A percentile compares a stretch with the other conserved stretches of the same genome.
Evolutionary conservation across 1,284 basidiomycete species (phyloP).

Genomic region (Chalciporus piperatoides): DNA sequence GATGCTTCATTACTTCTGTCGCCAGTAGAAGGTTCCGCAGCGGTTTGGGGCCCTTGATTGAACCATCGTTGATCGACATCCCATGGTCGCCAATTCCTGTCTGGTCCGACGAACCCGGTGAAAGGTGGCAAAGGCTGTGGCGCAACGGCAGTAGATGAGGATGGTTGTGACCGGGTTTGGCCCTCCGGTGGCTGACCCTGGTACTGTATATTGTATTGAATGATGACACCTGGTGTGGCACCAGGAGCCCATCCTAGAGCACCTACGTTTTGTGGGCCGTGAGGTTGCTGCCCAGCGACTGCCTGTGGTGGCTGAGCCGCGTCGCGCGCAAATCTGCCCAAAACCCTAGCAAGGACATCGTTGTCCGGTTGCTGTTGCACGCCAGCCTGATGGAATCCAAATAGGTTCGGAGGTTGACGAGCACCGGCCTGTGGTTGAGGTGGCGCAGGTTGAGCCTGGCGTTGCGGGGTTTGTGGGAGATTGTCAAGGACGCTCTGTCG

Average conservation of each 20-base stretch:
- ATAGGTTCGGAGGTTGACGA: slow-evolving; percentile 29
- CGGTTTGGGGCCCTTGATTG: slow-evolving; percentile 9
- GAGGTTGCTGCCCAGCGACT: slow-evolving; percentile 17
- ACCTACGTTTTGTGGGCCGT: slow-evolving; percentile 23
- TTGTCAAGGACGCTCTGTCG: slow-evolving; percentile 82
- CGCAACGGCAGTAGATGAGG: slow-evolving; percentile 16
- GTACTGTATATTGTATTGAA: slow-evolving; percentile 59
- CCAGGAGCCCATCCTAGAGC: slow-evolving; percentile 33
- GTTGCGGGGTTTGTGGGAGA: slow-evolving; percentile 32
- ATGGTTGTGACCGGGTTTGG: slow-evolving; percentile 26
- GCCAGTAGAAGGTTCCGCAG: slow-evolving; percentile 9
- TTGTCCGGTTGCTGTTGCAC: slow-evolving; percentile 33
- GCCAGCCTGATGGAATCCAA: slow-evolving; percentile 28
- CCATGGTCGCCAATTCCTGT: slow-evolving; percentile 64
- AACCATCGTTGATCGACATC: slow-evolving; percentile 35
- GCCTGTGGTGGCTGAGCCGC: slow-evolving; percentile 28
- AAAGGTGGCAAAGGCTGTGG: slow-evolving; percentile 44
- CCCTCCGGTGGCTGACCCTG: slow-evolving; percentile 33
- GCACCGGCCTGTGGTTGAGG: slow-evolving; percentile 35
- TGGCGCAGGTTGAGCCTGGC: slow-evolving; percentile 34
- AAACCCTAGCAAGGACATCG: slow-evolving; percentile 40
- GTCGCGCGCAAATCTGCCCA: slow-evolving; percentile 49
- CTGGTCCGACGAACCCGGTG: slow-evolving; percentile 58
- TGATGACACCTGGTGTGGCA: slow-evolving; percentile 40
- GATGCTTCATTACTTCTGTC: slow-evolving; percentile 7